Percentiles rank a stretch among this genome's conserved stretches.
Conservation (phyloP, 225 moss, liverwort and hornwort species). For the Asterella californica region DNA sequence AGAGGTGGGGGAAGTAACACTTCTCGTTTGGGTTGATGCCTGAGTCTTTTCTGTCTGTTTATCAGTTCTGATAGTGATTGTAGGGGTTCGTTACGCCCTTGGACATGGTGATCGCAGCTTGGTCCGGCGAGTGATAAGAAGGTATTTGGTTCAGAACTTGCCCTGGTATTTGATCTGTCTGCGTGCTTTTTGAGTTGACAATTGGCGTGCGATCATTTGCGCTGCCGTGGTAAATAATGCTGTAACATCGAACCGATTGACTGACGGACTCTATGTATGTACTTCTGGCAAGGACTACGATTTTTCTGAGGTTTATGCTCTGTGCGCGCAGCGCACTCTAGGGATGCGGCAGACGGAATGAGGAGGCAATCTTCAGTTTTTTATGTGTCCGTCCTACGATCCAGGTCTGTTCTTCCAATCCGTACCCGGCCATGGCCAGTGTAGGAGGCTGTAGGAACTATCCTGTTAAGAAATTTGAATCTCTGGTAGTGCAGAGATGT, state of each 20-base stretch:
- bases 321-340: not conserved
- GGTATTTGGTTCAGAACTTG: not conserved
- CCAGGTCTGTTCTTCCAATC: not conserved
- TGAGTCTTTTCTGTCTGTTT: too few relatives aligned
- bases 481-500: not conserved
- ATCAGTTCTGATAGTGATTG: not conserved
- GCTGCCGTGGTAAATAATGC: not conserved
- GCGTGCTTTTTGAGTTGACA: not conserved
- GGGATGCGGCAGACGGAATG: not conserved
- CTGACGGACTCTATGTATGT: not conserved
- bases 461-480: not conserved
- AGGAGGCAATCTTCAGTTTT: not conserved
- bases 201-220: not conserved
- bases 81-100: not conserved
- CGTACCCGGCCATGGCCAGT: not conserved
- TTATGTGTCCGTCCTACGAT: not conserved
- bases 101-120: not conserved
- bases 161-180: not conserved
- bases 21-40: too few relatives aligned
- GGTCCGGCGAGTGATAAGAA: not conserved
- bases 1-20: too few relatives aligned
- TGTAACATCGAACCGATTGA: not conserved
- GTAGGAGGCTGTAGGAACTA: not conserved
- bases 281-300: not conserved
- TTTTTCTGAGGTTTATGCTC: not conserved